A percentile compares a stretch with the other conserved stretches of the same genome.
phyloP scores from a whole-genome alignment of 306 rosid species.

The Cucurbita argyrosperma region DNA sequence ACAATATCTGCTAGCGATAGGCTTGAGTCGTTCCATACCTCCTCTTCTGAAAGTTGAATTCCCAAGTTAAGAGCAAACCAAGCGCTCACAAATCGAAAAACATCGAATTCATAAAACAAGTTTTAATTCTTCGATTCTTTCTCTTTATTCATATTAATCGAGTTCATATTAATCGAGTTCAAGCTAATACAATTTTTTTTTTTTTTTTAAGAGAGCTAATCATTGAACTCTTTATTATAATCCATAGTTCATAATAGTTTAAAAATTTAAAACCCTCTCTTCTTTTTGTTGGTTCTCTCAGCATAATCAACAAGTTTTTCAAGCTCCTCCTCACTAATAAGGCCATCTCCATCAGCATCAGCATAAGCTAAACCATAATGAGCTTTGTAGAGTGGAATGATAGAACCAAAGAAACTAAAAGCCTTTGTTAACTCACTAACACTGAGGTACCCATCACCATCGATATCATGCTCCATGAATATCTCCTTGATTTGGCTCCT shows the following conservation, averaged over 20 bases:
- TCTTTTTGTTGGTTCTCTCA: not conserved
- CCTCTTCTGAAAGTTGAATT: no score
- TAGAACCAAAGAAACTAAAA: not conserved
- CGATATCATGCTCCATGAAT: not conserved
- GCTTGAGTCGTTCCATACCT: no score
- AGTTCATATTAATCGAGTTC: not conserved
- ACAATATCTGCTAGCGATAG: no score
- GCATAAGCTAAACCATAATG: not conserved
- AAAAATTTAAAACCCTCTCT: not conserved
- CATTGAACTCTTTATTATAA: not conserved
- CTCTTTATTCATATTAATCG: no score
- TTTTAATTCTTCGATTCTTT: no score
- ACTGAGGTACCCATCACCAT: not conserved
- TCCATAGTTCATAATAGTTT: not conserved
- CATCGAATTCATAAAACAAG: no score
- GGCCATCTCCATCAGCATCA: conserved; percentile 13
- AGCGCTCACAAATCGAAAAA: no score
- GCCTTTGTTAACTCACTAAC: not conserved
- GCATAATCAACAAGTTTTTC: conserved; percentile 8
- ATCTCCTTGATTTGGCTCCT: not conserved
- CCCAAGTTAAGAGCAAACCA: no score
- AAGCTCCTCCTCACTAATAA: conserved; percentile 8
- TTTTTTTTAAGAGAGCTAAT: no score
- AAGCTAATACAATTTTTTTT: not conserved
- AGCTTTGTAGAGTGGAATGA: not conserved